These are phyloP conservation scores for Schizosaccharomyces osmophilus DNA, from an alignment of 805 yeast genomes.

Conservation along the genomic window DNA sequence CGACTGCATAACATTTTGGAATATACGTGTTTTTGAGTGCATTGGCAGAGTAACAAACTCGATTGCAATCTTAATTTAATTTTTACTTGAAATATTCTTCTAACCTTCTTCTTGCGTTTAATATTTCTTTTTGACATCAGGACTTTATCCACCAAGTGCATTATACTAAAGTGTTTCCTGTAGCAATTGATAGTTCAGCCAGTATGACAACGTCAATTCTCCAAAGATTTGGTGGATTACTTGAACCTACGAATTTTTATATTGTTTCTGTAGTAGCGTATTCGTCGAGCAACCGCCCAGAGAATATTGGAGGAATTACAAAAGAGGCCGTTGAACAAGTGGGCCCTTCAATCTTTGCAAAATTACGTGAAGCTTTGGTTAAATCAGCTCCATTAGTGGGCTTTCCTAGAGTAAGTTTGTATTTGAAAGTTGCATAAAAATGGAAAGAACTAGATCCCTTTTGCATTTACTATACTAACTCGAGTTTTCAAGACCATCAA, in stretches of 20 bases:
- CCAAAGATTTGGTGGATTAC: not conserved
- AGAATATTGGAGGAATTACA: slow-evolving; percentile 51
- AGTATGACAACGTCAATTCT: not conserved
- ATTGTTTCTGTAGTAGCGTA: slow-evolving; percentile 57
- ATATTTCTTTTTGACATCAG: too few relatives aligned
- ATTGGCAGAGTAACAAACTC: too few relatives aligned
- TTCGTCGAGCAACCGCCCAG: slow-evolving; percentile 59
- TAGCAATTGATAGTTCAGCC: not conserved
- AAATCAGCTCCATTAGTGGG: slow-evolving; percentile 65
- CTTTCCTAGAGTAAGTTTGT: slow-evolving; percentile 25
- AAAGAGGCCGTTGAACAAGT: slow-evolving; percentile 31
- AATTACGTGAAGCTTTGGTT: slow-evolving; percentile 51
- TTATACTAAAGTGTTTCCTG: too few relatives aligned
- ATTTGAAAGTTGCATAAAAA: too few relatives aligned
- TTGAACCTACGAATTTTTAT: slow-evolving; percentile 28
- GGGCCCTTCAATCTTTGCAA: slow-evolving; percentile 8
- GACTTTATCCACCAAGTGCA: too few relatives aligned
- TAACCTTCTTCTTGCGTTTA: too few relatives aligned
- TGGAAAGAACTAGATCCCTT: not conserved
- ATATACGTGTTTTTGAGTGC: too few relatives aligned
- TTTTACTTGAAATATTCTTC: too few relatives aligned
- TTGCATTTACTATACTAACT: too few relatives aligned
- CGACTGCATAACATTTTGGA: too few relatives aligned
- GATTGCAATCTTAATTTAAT: too few relatives aligned
- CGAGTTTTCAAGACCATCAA: slow-evolving; percentile 33